Evolutionary conservation across 345 rosid species (phyloP).

Genomic region (Eucalyptus albens): DNA sequence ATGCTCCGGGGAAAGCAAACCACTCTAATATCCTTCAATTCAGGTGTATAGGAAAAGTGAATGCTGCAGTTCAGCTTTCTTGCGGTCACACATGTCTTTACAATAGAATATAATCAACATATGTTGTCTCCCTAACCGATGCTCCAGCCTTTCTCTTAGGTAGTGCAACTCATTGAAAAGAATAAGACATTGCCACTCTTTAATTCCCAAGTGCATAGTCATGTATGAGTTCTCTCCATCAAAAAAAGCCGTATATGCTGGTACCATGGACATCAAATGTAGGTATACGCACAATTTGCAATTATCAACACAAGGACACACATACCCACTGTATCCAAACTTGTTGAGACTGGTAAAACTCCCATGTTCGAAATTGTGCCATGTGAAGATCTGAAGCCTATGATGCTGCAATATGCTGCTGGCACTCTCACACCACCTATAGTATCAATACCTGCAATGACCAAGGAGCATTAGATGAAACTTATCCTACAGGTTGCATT

Average conservation of each 20-base stretch:
- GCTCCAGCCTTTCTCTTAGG: neutral
- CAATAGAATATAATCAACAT: neutral
- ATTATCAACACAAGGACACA: neutral
- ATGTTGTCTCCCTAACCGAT: neutral
- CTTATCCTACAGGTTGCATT: neutral
- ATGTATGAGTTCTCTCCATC: neutral
- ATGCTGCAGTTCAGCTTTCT: neutral
- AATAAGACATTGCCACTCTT: neutral
- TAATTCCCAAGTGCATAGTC: neutral
- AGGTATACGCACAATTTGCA: neutral
- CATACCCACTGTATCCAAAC: conserved; percentile 90
- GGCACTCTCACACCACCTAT: conserved; percentile 93
- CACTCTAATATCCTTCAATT: neutral
- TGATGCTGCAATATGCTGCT: conserved; percentile 68
- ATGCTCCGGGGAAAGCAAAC: neutral
- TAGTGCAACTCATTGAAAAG: neutral
- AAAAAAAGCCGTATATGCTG: neutral
- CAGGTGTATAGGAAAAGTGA: neutral
- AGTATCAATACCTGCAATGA: conserved; percentile 64
- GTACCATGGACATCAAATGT: neutral
- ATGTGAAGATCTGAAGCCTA: conserved; percentile 81
- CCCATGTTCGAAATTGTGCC: conserved; percentile 57
- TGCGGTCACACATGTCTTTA: neutral
- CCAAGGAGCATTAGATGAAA: neutral
- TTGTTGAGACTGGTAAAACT: conserved; percentile 50